A percentile compares a stretch with the other conserved stretches of the same genome.
Conservation (phyloP, 2,329 filamentous ascomycete species). For the Fusarium protoensiforme region DNA sequence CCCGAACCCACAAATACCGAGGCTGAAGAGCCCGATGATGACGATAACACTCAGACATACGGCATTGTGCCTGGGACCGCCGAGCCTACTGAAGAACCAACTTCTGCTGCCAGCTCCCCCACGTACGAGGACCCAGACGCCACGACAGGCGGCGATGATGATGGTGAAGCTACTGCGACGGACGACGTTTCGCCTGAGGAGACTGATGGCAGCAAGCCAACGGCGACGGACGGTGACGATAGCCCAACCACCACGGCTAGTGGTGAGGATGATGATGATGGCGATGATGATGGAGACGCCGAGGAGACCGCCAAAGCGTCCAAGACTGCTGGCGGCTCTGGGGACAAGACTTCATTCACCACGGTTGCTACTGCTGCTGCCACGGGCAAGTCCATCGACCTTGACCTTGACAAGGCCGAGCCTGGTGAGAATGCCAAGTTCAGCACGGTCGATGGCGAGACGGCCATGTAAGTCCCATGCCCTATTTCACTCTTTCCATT, state of each 20-base stretch:
- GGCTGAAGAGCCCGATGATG: background rate
- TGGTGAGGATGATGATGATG: background rate
- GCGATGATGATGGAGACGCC: background rate
- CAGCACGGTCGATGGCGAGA: slow-evolving; percentile 2
- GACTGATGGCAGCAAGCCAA: background rate
- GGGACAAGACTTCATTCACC: background rate
- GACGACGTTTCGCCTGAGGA: background rate
- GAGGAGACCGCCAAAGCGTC: background rate
- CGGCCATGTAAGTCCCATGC: slow-evolving; percentile 10
- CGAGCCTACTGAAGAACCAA: background rate
- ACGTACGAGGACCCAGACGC: background rate
- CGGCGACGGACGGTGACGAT: background rate
- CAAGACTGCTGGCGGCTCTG: background rate
- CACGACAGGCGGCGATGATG: background rate
- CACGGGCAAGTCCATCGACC: background rate
- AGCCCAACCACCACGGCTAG: background rate
- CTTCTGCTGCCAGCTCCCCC: background rate
- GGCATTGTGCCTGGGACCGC: background rate
- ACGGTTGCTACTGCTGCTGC: background rate
- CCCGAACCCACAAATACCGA: background rate
- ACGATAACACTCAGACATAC: too few species aligned
- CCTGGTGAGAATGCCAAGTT: slow-evolving; percentile 5
- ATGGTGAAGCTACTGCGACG: background rate
- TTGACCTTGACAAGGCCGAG: slow-evolving; percentile 5
- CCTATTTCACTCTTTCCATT: background rate